Conservation (phyloP, 352 stramenopile genomes). For the Globisporangium megalacanthum region DNA sequence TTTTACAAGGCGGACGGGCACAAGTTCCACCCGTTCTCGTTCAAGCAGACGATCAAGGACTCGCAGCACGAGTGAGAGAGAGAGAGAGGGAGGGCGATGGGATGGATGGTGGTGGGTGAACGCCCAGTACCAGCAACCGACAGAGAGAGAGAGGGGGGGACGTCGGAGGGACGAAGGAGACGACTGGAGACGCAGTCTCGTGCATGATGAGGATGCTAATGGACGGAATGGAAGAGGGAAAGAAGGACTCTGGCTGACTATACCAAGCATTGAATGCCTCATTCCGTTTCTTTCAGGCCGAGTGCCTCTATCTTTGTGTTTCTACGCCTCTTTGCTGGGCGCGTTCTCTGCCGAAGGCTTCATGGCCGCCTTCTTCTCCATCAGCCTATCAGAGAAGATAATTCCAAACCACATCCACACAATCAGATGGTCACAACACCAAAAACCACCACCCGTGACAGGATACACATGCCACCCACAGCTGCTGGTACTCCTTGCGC, state of each 20-base stretch:
- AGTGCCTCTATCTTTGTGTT: not conserved
- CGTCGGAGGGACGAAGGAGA: not conserved
- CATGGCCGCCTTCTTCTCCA: conserved; percentile 66
- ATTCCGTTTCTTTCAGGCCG: not conserved
- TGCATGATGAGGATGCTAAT: conserved; percentile 6
- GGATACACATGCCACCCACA: conserved; percentile 24
- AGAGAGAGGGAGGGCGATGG: not conserved
- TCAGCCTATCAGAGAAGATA: conserved; percentile 22
- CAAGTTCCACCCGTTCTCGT: conserved; percentile 96
- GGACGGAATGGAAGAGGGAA: not conserved
- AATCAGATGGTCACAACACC: not conserved
- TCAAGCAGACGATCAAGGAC: conserved; percentile 82
- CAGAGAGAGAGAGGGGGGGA: not conserved
- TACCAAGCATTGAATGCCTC: not conserved
- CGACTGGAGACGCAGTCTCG: not conserved
- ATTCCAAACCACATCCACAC: not conserved
- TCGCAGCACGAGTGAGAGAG: conserved; percentile 35
- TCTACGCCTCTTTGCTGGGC: not conserved
- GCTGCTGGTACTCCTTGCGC: conserved; percentile 78
- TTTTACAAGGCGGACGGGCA: conserved; percentile 98
- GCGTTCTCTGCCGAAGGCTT: not conserved
- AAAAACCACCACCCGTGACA: not conserved
- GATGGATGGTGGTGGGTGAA: too few species aligned
- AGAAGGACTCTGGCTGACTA: not conserved
- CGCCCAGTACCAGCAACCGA: not conserved